Base-by-base conservation (phyloP, 1,284 basidiomycete species). In the Porodaedalea pini region DNA sequence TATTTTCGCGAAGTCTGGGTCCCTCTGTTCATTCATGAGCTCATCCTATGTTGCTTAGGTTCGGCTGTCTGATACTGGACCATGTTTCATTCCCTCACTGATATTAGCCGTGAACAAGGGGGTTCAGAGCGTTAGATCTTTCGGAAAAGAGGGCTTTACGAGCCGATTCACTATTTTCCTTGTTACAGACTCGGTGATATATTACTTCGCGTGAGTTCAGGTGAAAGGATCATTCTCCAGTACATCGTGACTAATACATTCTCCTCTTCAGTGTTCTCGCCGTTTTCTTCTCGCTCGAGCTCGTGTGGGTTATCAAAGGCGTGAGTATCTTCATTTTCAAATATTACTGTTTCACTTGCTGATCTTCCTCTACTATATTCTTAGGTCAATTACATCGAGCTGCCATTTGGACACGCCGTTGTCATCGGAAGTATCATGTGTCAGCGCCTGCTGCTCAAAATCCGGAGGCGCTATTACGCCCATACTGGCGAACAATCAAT, bases 111-210 rank as follows among this genome's bases (percentile, higher is more conserved):
- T 54, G 3, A 17, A 31, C 17, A 54, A 54, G 32, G 52, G 52
- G 21, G 23, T 44, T 27, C 25, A 44, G n/a, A 54, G 40, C 19
- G 7, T 54, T 10, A n/a, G 29, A 15, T 27, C 11, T 8, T 45
- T 27, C 23, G 32, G 23, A 5, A 44, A 32, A 15, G 25, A 21
- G 23, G 52, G 29, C 7, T 32, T 34, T 34, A 23, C 19, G 19
- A 45, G 40, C 25, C 40, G 52, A 29, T 45, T 54, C 15, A 45
- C 41, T 5, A 43, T 54, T 13, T 44, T 54, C 27, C 52, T 45
- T 32, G 52, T 54, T 19, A 25, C 13, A 45, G 52, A 54, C 27
- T 54, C 52, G 23, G 40, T 54, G n/a, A 7, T 54, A 19, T 54
- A 54, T 29, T 54, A 34, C 15, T 32, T 50, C 32, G 48, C 36